phyloP scores from a whole-genome alignment of 2,329 filamentous ascomycete species.

The Trichoderma brevicompactum region DNA sequence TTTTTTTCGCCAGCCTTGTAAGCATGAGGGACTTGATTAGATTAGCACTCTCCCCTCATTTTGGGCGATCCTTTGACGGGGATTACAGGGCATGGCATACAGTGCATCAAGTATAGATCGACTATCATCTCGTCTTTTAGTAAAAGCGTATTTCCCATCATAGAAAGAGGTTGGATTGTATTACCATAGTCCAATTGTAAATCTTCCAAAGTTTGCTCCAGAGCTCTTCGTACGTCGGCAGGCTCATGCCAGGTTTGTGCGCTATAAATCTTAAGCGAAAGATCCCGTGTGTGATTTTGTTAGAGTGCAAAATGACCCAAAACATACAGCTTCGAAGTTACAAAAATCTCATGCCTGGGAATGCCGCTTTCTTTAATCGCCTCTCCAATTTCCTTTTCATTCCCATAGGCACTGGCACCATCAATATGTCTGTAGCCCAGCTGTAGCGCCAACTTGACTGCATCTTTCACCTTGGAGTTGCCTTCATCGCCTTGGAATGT shows the following conservation, averaged over 20 bases:
- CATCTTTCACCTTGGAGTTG: slow-evolving; percentile 7
- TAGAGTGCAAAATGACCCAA: neutral
- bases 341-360: slow-evolving; percentile 10
- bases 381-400: slow-evolving; percentile 18
- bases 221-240: slow-evolving; percentile 9
- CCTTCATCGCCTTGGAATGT: slow-evolving; percentile 15
- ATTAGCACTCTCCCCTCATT: neutral
- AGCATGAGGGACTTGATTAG: slow-evolving; percentile 14
- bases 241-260: slow-evolving; percentile 24
- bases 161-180: neutral
- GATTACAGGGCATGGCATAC: neutral
- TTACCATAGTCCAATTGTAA: slow-evolving; percentile 16
- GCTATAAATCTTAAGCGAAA: neutral
- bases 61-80: neutral
- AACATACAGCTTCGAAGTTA: slow-evolving; percentile 17
- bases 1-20: slow-evolving; percentile 22
- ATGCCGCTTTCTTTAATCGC: slow-evolving; percentile 6
- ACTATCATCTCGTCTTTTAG: slow-evolving; percentile 1
- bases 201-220: slow-evolving; percentile 6
- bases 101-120: slow-evolving; percentile 23
- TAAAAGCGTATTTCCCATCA: neutral
- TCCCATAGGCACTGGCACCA: slow-evolving; percentile 16
- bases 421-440: slow-evolving; percentile 17
- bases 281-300: too few relatives aligned
- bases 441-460: neutral